Percentiles rank a stretch among this genome's conserved stretches.
Evolutionary conservation across 768 basidiomycete genomes (phyloP).

Genomic region (Lentinus brumalis): DNA sequence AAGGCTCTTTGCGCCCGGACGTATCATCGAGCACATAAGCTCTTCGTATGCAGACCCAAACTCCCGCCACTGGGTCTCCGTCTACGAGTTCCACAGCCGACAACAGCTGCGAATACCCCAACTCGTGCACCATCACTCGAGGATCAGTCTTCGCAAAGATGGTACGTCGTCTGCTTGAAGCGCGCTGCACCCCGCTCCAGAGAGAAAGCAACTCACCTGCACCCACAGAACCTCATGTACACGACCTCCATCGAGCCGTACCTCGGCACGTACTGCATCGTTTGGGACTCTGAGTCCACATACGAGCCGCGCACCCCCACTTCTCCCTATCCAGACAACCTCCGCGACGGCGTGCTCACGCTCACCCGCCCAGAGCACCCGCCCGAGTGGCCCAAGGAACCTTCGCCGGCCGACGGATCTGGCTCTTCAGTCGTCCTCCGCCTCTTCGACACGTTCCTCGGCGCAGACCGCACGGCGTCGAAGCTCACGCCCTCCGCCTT

Average conservation of each 20-base stretch:
- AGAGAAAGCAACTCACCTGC: background rate
- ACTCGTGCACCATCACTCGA: background rate
- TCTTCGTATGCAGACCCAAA: background rate
- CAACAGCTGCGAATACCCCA: background rate
- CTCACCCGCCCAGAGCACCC: conserved; percentile 9
- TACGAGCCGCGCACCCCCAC: conserved; percentile 7
- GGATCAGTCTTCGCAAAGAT: background rate
- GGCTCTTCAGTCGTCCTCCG: conserved; percentile 6
- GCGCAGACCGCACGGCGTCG: conserved; percentile 14
- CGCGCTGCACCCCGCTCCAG: background rate
- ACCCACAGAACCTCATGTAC: conserved; percentile 6
- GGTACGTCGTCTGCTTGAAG: background rate
- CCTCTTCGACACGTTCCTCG: conserved; percentile 12
- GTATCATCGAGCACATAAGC: background rate
- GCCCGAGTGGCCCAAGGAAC: conserved; percentile 17
- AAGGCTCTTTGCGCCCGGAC: background rate
- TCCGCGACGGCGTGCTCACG: conserved; percentile 11
- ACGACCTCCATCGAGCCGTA: conserved; percentile 13
- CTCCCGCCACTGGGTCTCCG: background rate
- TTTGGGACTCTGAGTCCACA: conserved; percentile 19
- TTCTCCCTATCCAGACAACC: conserved; percentile 6
- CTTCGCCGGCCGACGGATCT: background rate
- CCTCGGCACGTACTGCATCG: conserved; percentile 21
- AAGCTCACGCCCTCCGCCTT: conserved; percentile 6
- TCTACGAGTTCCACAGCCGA: background rate